These are phyloP conservation scores for Eutrema heterophyllum DNA, from an alignment of 345 rosid genomes.

Conservation along the genomic window DNA sequence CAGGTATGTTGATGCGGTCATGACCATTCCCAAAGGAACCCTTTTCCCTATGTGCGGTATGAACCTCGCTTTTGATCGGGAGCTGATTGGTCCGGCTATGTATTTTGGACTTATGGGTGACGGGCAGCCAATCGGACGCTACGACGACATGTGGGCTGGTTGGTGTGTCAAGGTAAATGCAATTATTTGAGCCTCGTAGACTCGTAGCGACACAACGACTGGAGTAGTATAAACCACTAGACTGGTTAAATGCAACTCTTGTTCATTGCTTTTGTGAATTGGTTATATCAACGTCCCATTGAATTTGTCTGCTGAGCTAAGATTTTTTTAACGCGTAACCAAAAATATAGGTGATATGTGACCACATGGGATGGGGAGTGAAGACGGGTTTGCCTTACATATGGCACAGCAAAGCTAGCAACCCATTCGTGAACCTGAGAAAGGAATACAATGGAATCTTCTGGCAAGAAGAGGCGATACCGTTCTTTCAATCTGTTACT, in stretches of 20 bases:
- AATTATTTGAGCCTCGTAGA: not conserved
- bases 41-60: slow-evolving; percentile 92
- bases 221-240: not conserved
- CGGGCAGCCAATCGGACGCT: slow-evolving; percentile 31
- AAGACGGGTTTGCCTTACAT: slow-evolving; percentile 85
- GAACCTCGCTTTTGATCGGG: slow-evolving; percentile 73
- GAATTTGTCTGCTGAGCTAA: not conserved
- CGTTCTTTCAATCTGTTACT: slow-evolving; percentile 59
- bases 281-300: not conserved
- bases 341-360: slow-evolving; percentile 61
- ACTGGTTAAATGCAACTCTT: not conserved
- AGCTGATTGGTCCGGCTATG: slow-evolving; percentile 44
- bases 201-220: not conserved
- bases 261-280: not conserved
- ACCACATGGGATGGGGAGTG: slow-evolving; percentile 77
- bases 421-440: slow-evolving; percentile 74
- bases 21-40: slow-evolving; percentile 82
- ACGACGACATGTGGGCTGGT: slow-evolving; percentile 33
- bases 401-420: slow-evolving; percentile 93
- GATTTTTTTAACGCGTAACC: not conserved
- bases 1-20: slow-evolving; percentile 77
- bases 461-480: slow-evolving; percentile 87
- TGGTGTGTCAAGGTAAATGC: slow-evolving; percentile 30
- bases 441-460: slow-evolving; percentile 83
- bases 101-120: slow-evolving; percentile 38